Evolutionary conservation across 805 yeast genomes (phyloP).

Genomic region (Saccharomycopsis guyanensis): DNA sequence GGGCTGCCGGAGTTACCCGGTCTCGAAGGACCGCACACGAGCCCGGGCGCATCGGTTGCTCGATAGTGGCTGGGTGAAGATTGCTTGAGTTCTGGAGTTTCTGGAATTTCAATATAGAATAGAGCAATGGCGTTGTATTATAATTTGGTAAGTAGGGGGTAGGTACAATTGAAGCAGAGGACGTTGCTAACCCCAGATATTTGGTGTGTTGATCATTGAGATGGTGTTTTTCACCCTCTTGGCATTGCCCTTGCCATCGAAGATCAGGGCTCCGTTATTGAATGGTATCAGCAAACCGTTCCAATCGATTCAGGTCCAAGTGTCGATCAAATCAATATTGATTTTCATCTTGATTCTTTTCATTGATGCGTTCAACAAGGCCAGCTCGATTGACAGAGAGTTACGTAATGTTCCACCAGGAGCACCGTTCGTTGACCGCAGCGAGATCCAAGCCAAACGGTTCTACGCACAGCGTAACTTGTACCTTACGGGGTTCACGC

Average conservation of each 20-base stretch:
- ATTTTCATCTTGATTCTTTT: constrained; percentile 80
- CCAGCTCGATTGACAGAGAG: constrained; percentile 60
- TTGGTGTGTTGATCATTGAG: constrained; percentile 70
- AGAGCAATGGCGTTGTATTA: constrained; percentile 28
- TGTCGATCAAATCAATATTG: constrained; percentile 72
- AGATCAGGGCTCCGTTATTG: constrained; percentile 60
- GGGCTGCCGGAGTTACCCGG: background rate
- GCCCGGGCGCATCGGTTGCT: background rate
- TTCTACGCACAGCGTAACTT: constrained; percentile 95
- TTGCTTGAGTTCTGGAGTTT: background rate
- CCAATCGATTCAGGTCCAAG: constrained; percentile 60
- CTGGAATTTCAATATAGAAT: background rate
- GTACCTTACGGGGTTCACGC: constrained; percentile 91
- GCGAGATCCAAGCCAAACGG: constrained; percentile 83
- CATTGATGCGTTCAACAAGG: constrained; percentile 82
- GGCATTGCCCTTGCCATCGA: constrained; percentile 80
- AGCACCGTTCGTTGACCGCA: constrained; percentile 33
- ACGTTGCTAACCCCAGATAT: constrained; percentile 26
- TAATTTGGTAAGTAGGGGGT: constrained; percentile 24
- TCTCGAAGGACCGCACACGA: background rate
- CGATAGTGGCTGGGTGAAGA: background rate
- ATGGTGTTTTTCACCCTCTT: constrained; percentile 70
- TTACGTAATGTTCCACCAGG: constrained; percentile 32
- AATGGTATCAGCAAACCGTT: constrained; percentile 59
- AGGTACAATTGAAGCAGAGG: background rate